Evolutionary conservation across 2,329 filamentous ascomycete genomes (phyloP), one percentile per base, ranked within the genome.

Genomic region (Tolypocladium tundrense): DNA sequence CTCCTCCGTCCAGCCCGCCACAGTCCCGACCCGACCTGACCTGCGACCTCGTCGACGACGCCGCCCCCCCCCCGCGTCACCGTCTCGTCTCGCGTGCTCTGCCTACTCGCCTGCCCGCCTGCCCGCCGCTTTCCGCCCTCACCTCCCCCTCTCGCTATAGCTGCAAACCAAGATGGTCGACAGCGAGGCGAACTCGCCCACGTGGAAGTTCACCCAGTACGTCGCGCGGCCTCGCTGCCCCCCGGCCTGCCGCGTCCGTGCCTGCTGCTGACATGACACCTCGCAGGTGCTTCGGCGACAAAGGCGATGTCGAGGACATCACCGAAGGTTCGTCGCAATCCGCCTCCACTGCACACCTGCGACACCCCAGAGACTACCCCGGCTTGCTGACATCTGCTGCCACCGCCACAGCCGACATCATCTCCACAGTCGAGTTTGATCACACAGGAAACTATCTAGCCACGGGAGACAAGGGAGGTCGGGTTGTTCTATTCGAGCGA

Each of bases 191-290:
- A 91, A 86, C 82, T 88, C 90, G 79, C 92, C 92, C 73, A 97
- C 92, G 78, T 97, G 93, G 93, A 97, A 97, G 83, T 97, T 97
- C 80, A 97, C 93, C 76, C 93, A 97, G 92, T 96, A 89, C 77
- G 91, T 82, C 58, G 31, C 48, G 48, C 48, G 4, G 9, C 27
- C 31, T 21, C 54, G 43, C 60, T 53, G 48, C 33, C 37, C 55
- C 39, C 56, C 56, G 27, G 31, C 31, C 19, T 14, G 27, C 14
- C 48, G 48, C 31, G 31, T n/a, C 48, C 55, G 52, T 51, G 54
- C 60, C 64, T 59, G 68, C 57, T 62, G 56, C 62, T 70, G 63
- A 68, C 62, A 35, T 52, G 58, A 39, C 41, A 35, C 58, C 62
- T 48, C 59, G 60, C 69, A 97, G 93, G 80, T 97, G 94, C 81